Evolutionary conservation across 2,329 filamentous ascomycete species (phyloP).

Genomic region (Alternaria sp.): DNA sequence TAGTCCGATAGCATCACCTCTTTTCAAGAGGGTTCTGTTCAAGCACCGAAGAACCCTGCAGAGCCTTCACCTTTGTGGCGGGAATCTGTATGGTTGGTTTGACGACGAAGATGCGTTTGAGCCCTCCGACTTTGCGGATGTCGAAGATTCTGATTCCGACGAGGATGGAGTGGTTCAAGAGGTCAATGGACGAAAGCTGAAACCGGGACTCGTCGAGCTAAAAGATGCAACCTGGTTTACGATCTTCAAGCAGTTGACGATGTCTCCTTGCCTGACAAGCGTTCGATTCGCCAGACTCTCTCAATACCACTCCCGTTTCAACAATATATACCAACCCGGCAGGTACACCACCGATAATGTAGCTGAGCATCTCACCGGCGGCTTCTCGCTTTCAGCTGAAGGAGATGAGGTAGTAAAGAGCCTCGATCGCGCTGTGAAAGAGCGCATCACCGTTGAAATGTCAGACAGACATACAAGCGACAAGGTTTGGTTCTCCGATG

Average conservation of each 20-base stretch:
- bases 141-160: not conserved
- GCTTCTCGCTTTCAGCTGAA: not conserved
- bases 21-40: not conserved
- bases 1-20: not conserved
- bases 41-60: not conserved
- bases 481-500: not conserved
- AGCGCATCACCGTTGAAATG: not conserved
- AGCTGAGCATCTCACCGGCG: not conserved
- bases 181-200: not conserved
- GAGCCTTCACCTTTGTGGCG: not conserved
- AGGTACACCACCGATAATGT: not conserved
- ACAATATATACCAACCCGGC: not conserved
- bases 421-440: not conserved
- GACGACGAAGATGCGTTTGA: not conserved
- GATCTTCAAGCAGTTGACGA: not conserved
- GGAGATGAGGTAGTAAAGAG: not conserved
- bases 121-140: not conserved
- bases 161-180: not conserved
- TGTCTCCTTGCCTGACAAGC: not conserved
- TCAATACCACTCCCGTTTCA: not conserved
- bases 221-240: not conserved
- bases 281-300: not conserved
- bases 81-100: not conserved
- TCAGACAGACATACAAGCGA: not conserved
- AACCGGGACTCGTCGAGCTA: not conserved